Percentiles rank a stretch among this genome's conserved stretches.
phyloP scores from a whole-genome alignment of 495 filamentous ascomycete species.

The Opeltia flavorubescens region DNA sequence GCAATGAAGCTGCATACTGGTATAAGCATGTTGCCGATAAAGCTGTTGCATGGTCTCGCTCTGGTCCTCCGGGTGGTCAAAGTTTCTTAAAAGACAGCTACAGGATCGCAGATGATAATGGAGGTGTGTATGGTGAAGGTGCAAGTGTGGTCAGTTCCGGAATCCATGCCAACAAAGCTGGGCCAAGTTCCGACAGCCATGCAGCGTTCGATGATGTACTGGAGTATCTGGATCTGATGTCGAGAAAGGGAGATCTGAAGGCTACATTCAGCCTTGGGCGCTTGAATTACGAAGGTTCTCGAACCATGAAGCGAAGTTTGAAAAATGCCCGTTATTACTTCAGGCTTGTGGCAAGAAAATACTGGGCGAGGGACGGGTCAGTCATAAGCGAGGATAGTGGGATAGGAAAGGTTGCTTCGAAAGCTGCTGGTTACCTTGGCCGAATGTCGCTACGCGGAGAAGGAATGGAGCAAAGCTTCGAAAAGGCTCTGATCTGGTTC shows the following conservation, averaged over 20 bases:
- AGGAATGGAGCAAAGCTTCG: constrained; percentile 66
- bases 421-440: constrained; percentile 82
- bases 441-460: constrained; percentile 90
- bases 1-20: constrained; percentile 69
- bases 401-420: constrained; percentile 76
- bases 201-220: constrained; percentile 84
- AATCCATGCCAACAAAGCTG: constrained; percentile 59
- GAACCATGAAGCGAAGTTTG: constrained; percentile 58
- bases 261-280: constrained; percentile 80
- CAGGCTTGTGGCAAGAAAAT: constrained; percentile 62
- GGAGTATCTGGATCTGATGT: constrained; percentile 89
- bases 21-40: constrained; percentile 94
- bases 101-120: constrained; percentile 67
- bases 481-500: constrained; percentile 74
- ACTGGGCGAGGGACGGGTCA: constrained; percentile 71
- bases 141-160: constrained; percentile 86
- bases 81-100: constrained; percentile 60
- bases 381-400: constrained; percentile 35
- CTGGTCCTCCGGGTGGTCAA: constrained; percentile 83
- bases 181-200: constrained; percentile 55
- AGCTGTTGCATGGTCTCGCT: constrained; percentile 68
- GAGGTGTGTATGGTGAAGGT: constrained; percentile 89
- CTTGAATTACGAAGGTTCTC: constrained; percentile 80
- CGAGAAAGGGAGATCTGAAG: constrained; percentile 82
- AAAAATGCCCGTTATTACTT: constrained; percentile 70